Base-by-base conservation (phyloP, 345 rosid species). In the Aquilaria sinensis region DNA sequence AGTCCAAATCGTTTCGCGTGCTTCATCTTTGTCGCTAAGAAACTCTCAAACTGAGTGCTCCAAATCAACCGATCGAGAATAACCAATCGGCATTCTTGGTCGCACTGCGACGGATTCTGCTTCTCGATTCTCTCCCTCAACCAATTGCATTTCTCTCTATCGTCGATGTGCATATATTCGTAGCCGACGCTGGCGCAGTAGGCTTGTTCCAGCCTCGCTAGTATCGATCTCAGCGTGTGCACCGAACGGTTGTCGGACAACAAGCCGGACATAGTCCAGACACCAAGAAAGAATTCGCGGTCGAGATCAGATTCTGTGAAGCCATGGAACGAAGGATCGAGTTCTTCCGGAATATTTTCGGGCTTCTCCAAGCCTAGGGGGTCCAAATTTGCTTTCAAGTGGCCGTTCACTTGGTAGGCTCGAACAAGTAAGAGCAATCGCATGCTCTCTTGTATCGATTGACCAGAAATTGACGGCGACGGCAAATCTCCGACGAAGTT, bases 341-440 rank as follows among this genome's bases (percentile, higher is more conserved):
- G 71, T 31, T 79, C 87, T 23, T 66, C 75, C 1, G 80, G 84
- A 41, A 77, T 56, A 5, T 37, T 37, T 48, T 79, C 73, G 58
- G 82, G 72, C 69, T 79, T 71, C 62, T 82, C 82, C 72, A 82
- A 62, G 5, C 66, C 76, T 64, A 82, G 31, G 0, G 84, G 87
- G 15, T 79, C 87, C 69, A 82, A 62, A 63, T 77, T 68, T 9
- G 87, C 80, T 59, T 82, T 82, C 77, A 79, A 68, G 67, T 82
- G 87, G 51, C 87, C 87, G 69, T 70, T 82, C 62, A 79, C 87
- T 74, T 79, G 87, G 60, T 82, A 82, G 56, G 80, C 84, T 58
- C 87, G 79, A 51, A 82, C 78, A 45, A 82, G 70, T 64, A 77
- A 62, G 73, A 82, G 32, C 60, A 82, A 68, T 6, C 84, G 80